Conservation (phyloP, 139 green algal species). For the Chlamydomonas schloesseri region DNA sequence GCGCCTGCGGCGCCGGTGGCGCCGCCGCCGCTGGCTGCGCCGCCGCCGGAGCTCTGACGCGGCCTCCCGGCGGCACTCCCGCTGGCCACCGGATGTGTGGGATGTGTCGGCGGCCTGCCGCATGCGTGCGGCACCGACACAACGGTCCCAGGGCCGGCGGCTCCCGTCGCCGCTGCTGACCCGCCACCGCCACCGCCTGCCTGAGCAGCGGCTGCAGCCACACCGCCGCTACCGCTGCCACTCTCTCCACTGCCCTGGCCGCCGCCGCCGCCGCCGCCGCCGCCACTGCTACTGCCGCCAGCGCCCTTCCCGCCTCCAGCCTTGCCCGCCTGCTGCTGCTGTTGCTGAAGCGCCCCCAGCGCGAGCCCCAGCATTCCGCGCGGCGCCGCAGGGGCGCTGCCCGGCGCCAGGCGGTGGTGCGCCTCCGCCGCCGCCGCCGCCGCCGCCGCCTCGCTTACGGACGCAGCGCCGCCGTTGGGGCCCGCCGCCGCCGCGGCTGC, state of each 20-base stretch:
- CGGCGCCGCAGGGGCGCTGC: conserved; percentile 25
- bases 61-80: no score
- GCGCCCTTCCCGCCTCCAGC: not conserved
- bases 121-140: no score
- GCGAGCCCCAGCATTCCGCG: conserved; percentile 47
- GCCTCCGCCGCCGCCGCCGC: not conserved
- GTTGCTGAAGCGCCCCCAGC: conserved; percentile 19
- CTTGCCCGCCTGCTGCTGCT: not conserved
- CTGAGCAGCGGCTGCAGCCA: no score
- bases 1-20: no score
- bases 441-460: not conserved
- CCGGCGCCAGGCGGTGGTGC: not conserved
- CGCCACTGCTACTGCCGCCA: not conserved
- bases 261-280: not conserved
- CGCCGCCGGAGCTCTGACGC: no score
- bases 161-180: no score
- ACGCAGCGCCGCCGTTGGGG: not conserved
- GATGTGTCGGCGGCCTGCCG: no score
- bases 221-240: no score
- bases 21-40: no score
- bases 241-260: not conserved
- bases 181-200: no score
- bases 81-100: no score
- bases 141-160: no score
- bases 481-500: conserved; percentile 14